A percentile compares a stretch with the other conserved stretches of the same genome.
These are phyloP conservation scores for Hypholoma fasciculare DNA, from an alignment of 768 basidiomycete genomes.

Conservation along the genomic window DNA sequence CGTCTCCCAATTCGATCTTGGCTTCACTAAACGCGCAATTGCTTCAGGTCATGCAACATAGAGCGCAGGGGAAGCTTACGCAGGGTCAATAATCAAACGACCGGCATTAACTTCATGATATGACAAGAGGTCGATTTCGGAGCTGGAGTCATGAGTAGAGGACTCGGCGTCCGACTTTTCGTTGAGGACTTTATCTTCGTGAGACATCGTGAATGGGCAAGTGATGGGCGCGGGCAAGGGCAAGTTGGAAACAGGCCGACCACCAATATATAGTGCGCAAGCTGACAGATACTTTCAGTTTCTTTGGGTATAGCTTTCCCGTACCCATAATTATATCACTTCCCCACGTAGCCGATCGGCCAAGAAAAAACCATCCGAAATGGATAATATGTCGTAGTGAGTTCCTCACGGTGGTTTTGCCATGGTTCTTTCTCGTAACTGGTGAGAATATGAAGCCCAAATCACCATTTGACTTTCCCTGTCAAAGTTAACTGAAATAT, in stretches of 20 bases:
- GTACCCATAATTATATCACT: background rate
- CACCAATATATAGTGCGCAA: background rate
- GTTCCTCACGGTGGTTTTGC: background rate
- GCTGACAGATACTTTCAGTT: background rate
- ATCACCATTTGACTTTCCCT: slow-evolving; percentile 4
- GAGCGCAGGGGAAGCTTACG: slow-evolving; percentile 36
- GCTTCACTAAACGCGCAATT: slow-evolving; percentile 47
- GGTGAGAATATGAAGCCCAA: background rate
- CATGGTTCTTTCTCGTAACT: background rate
- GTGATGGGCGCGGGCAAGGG: background rate
- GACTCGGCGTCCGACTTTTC: slow-evolving; percentile 20
- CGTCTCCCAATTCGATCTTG: slow-evolving; percentile 57
- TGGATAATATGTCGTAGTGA: background rate
- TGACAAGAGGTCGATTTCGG: slow-evolving; percentile 32
- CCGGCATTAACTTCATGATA: slow-evolving; percentile 61
- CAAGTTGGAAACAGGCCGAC: background rate
- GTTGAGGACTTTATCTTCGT: slow-evolving; percentile 17
- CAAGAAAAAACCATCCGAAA: background rate
- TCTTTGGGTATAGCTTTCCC: slow-evolving; percentile 4
- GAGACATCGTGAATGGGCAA: slow-evolving; percentile 19
- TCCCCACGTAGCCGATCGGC: background rate
- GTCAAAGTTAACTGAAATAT: background rate
- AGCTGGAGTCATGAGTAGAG: slow-evolving; percentile 10
- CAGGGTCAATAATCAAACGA: slow-evolving; percentile 60
- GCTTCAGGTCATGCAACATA: background rate